These are phyloP conservation scores for Cryptococcus sp. DNA, from an alignment of 1,284 basidiomycete species.

Conservation along the genomic window DNA sequence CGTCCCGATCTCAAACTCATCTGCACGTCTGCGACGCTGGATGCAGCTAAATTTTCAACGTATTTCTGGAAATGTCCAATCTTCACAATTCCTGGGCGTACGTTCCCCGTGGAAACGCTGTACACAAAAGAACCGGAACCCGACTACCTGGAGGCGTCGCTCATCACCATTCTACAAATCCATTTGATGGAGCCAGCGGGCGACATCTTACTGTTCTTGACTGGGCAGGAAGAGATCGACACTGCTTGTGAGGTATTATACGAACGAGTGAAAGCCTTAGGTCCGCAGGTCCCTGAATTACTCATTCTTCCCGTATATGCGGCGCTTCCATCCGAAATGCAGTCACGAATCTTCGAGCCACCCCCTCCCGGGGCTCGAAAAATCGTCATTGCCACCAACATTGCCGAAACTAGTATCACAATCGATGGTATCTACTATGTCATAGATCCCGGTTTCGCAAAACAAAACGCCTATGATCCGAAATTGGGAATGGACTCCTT, in stretches of 20 bases:
- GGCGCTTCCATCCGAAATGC: slow-evolving; percentile 94
- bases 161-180: slow-evolving; percentile 99
- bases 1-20: slow-evolving; percentile 96
- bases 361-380: slow-evolving; percentile 95
- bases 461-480: slow-evolving; percentile 98
- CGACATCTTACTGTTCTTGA: slow-evolving; percentile 94
- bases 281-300: slow-evolving; percentile 94
- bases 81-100: slow-evolving; percentile 98
- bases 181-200: slow-evolving; percentile 97
- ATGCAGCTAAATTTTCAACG: slow-evolving; percentile 98
- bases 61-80: slow-evolving; percentile 99
- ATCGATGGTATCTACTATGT: slow-evolving; percentile 99
- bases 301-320: slow-evolving; percentile 97
- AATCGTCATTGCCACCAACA: slow-evolving; percentile 97
- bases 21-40: slow-evolving; percentile 97
- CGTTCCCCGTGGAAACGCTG: slow-evolving; percentile 95
- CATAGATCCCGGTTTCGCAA: slow-evolving; percentile 96
- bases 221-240: slow-evolving; percentile 98
- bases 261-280: slow-evolving; percentile 97
- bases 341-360: slow-evolving; percentile 95
- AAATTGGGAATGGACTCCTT: slow-evolving; percentile 97
- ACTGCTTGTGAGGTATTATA: slow-evolving; percentile 95
- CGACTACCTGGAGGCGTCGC: slow-evolving; percentile 97
- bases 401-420: slow-evolving; percentile 96
- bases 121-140: slow-evolving; percentile 98